Evolutionary conservation across 2,329 filamentous ascomycete genomes (phyloP).

Genomic region (Phaeomoniella chlamydospora): DNA sequence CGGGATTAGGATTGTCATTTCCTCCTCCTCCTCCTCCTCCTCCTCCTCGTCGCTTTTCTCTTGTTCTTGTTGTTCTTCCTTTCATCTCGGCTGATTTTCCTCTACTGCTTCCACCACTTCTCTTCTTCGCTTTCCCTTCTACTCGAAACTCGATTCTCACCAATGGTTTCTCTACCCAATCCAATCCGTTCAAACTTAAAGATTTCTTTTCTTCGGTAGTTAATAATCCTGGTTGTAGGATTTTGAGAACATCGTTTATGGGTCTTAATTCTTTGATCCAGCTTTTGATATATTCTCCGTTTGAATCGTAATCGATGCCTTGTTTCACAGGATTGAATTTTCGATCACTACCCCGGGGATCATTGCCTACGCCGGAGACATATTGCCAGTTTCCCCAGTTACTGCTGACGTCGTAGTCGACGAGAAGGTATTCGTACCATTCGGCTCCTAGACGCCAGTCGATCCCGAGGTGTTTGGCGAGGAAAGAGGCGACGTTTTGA

Average conservation of each 20-base stretch:
- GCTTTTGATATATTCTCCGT: conserved; percentile 53
- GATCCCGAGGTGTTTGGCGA: conserved; percentile 57
- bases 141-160: conserved; percentile 51
- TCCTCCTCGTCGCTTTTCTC: conserved; percentile 12
- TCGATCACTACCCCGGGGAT: conserved; percentile 56
- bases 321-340: conserved; percentile 76
- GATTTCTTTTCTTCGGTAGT: conserved; percentile 41
- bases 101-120: conserved; percentile 16
- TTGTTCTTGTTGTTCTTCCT: no score
- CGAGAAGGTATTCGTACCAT: conserved; percentile 63
- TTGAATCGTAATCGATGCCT: conserved; percentile 59
- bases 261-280: conserved; percentile 57
- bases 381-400: conserved; percentile 84
- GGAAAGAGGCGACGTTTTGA: conserved; percentile 63
- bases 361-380: conserved; percentile 64
- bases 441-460: conserved; percentile 73
- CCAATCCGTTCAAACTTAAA: conserved; percentile 39
- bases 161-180: conserved; percentile 54
- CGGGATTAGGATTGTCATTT: no score
- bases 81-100: no score
- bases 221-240: conserved; percentile 60
- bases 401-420: conserved; percentile 61
- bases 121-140: conserved; percentile 24
- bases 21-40: conserved; percentile 11
- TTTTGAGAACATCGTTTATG: conserved; percentile 29